A percentile compares a stretch with the other conserved stretches of the same genome.
phyloP scores from a whole-genome alignment of 495 filamentous ascomycete species.

The Xylaria palmicola region DNA sequence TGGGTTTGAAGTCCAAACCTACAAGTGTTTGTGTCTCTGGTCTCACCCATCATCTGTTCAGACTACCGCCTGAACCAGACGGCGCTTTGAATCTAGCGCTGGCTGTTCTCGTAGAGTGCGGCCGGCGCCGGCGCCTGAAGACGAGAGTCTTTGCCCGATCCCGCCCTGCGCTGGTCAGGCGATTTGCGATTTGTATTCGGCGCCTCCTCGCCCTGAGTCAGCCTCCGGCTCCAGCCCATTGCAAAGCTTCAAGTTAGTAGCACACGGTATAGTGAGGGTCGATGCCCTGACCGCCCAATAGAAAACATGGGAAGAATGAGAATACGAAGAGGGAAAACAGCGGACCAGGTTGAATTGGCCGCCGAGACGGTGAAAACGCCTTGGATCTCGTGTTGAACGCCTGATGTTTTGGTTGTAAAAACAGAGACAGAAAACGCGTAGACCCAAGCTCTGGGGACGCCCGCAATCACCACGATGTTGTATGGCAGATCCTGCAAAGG shows the following conservation, averaged over 20 bases:
- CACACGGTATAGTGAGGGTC: background rate
- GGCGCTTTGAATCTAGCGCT: background rate
- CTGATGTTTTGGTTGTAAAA: slow-evolving; percentile 79
- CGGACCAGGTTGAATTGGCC: slow-evolving; percentile 69
- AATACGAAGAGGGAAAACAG: slow-evolving; percentile 31
- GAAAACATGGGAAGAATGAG: background rate
- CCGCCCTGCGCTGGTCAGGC: background rate
- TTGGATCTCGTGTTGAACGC: slow-evolving; percentile 79
- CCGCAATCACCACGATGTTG: slow-evolving; percentile 47
- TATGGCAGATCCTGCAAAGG: slow-evolving; percentile 39
- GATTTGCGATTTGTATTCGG: background rate
- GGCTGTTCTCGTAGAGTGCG: background rate
- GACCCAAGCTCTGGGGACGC: slow-evolving; percentile 44
- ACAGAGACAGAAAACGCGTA: slow-evolving; percentile 60
- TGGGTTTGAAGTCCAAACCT: too few relatives aligned
- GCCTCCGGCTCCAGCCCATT: background rate
- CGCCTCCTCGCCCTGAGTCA: background rate
- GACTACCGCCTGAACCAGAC: background rate
- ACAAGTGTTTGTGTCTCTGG: background rate
- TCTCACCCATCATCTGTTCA: background rate
- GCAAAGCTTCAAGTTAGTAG: background rate
- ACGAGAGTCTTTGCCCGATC: background rate
- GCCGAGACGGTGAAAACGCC: slow-evolving; percentile 61
- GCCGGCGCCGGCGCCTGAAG: background rate
- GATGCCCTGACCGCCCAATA: background rate